Evolutionary conservation across 805 yeast genomes (phyloP), one percentile per base, ranked within the genome.

Genomic region (Clavispora vitiphila): DNA sequence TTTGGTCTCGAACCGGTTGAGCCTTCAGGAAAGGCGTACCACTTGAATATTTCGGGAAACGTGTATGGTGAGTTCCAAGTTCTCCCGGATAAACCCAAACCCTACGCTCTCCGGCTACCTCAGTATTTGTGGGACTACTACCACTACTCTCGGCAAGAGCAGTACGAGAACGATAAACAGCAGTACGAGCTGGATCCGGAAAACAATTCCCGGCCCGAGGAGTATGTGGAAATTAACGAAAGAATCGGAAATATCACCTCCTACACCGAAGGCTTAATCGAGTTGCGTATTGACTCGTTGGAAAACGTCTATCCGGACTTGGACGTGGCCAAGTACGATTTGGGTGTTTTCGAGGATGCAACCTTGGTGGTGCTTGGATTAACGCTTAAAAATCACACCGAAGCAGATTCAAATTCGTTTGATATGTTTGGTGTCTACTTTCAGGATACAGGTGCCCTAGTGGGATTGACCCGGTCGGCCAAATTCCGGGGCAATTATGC

Each of bases 401-500:
- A 82, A 46, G 54, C 64, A 7, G 71, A 77, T 24, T 68, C 64
- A 41, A 80, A 81, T 54, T 55, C 58, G 1, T 49, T 88, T 15
- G 66, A 69, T 4, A 62, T 86, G 9, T 62, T 64, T 19, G 90
- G 89, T 0, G 71, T 81, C 2, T 83, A 83, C 56, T 86, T 82
- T 54, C 81, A 83, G 46, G 70, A 73, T 16, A 63, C 78, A 1
- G 95, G 95, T 0, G 68, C 84, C 39, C 57, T 85, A 4, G 64
- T 85, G 12, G 71, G 81, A 0, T 55, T 76, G 15, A 73, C 88
- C 1, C 66, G 71, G 26, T 74, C 88, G 22, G 86, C 85, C 6
- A 83, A 82, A 56, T 80, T 80, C 57, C 66, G 71, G 39, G 82
- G 88, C 7, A 41, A 70, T n/a, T 73, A 74, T 53, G 83, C 81